These are phyloP conservation scores for Pichia paraexigua DNA, from an alignment of 805 yeast genomes.

Conservation along the genomic window DNA sequence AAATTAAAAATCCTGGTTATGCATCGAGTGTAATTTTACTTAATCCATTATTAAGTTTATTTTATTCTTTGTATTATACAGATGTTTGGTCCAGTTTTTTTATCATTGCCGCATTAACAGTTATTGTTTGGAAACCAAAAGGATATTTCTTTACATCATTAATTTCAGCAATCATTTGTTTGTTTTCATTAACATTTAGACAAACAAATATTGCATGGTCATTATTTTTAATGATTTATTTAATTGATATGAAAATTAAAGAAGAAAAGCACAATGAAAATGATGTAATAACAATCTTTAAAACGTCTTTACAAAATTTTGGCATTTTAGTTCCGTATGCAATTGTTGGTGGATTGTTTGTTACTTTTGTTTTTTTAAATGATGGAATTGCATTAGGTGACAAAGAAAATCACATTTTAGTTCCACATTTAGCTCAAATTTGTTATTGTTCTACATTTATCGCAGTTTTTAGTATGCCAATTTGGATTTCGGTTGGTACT, in stretches of 20 bases:
- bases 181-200: slow-evolving; percentile 63
- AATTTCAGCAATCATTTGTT: slow-evolving; percentile 48
- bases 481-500: slow-evolving; percentile 49
- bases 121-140: slow-evolving; percentile 30
- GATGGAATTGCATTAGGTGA: slow-evolving; percentile 91
- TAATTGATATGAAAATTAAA: slow-evolving; percentile 43
- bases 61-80: slow-evolving; percentile 76
- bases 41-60: slow-evolving; percentile 68
- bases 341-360: slow-evolving; percentile 46
- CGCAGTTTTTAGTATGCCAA: slow-evolving; percentile 59
- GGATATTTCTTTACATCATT: slow-evolving; percentile 18
- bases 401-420: slow-evolving; percentile 70
- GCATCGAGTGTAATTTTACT: slow-evolving; percentile 31
- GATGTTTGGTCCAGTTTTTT: slow-evolving; percentile 87
- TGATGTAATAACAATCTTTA: slow-evolving; percentile 18
- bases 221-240: slow-evolving; percentile 46
- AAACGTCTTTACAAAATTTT: slow-evolving; percentile 27
- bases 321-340: slow-evolving; percentile 39
- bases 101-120: slow-evolving; percentile 46
- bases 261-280: slow-evolving; percentile 27
- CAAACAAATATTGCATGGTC: slow-evolving; percentile 93
- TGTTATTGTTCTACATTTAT: slow-evolving; percentile 69
- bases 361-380: slow-evolving; percentile 51
- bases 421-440: slow-evolving; percentile 69
- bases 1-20: slow-evolving; percentile 12